Evolutionary conservation across 2,329 filamentous ascomycete species (phyloP).

Genomic region (Fusarium veterinarium): DNA sequence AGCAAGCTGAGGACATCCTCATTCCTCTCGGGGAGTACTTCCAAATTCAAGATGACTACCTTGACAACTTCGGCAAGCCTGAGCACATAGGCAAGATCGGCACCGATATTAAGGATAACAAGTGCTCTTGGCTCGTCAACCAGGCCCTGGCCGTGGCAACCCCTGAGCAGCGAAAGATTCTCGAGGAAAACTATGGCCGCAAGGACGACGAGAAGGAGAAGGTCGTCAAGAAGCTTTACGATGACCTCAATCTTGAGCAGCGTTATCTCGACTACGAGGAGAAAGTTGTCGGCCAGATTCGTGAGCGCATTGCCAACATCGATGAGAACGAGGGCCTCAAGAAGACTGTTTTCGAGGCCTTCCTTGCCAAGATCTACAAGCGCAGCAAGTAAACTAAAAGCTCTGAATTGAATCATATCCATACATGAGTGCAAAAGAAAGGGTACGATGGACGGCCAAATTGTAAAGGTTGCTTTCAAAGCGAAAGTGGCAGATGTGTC

Average conservation of each 20-base stretch:
- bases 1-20: slow-evolving; percentile 89
- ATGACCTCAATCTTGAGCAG: slow-evolving; percentile 85
- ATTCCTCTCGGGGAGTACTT: slow-evolving; percentile 99
- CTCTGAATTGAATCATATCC: not conserved
- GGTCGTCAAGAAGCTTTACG: slow-evolving; percentile 87
- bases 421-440: slow-evolving; percentile 6
- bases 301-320: slow-evolving; percentile 77
- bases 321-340: slow-evolving; percentile 92
- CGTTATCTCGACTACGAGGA: slow-evolving; percentile 92
- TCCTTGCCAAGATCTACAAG: slow-evolving; percentile 98
- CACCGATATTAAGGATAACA: slow-evolving; percentile 99
- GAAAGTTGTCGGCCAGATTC: slow-evolving; percentile 82
- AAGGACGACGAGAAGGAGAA: slow-evolving; percentile 88
- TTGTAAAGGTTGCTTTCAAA: slow-evolving; percentile 19
- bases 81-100: slow-evolving; percentile 97
- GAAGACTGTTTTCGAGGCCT: slow-evolving; percentile 88
- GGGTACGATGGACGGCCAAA: not conserved
- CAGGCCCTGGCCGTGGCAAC: slow-evolving; percentile 84
- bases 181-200: slow-evolving; percentile 93
- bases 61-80: slow-evolving; percentile 96
- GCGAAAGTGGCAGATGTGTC: slow-evolving; percentile 9
- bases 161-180: slow-evolving; percentile 85
- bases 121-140: slow-evolving; percentile 99
- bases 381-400: slow-evolving; percentile 78
- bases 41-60: slow-evolving; percentile 98